Conservation (phyloP, 2,329 filamentous ascomycete species). For the Venturia effusa region DNA sequence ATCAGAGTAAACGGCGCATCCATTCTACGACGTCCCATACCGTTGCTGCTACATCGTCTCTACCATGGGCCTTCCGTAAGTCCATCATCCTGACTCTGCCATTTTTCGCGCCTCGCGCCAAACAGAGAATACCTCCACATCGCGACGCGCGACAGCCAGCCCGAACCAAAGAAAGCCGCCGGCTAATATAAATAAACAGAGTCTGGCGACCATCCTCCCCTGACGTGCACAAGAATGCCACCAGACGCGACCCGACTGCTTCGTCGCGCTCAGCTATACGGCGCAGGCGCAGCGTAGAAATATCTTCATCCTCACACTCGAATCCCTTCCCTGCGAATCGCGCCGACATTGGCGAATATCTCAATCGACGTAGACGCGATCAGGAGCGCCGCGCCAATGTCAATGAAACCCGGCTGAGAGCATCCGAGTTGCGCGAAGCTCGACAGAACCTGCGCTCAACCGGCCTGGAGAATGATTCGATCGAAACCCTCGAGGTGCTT, state of each 20-base stretch:
- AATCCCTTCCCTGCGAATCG: slow-evolving; percentile 15
- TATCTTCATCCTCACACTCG: slow-evolving; percentile 20
- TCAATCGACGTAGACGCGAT: slow-evolving; percentile 15
- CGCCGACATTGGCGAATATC: slow-evolving; percentile 15
- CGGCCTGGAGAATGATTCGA: background rate
- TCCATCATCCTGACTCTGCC: slow-evolving; percentile 15
- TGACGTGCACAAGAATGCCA: slow-evolving; percentile 31
- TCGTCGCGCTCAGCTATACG: slow-evolving; percentile 47
- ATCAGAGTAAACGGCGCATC: background rate
- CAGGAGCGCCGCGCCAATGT: background rate
- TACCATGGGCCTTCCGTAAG: slow-evolving; percentile 41
- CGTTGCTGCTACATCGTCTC: background rate
- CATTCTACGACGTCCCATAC: background rate
- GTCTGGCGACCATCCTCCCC: slow-evolving; percentile 45
- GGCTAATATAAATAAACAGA: slow-evolving; percentile 20
- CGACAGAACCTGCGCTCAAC: background rate
- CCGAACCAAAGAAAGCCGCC: slow-evolving; percentile 4
- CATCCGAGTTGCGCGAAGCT: background rate
- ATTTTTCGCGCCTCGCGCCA: slow-evolving; percentile 11
- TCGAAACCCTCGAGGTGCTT: background rate
- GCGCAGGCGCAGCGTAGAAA: slow-evolving; percentile 26
- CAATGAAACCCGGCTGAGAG: background rate
- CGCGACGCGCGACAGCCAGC: background rate
- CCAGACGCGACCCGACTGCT: slow-evolving; percentile 43
- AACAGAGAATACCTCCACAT: slow-evolving; percentile 10